Evolutionary conservation across 2,329 filamentous ascomycete genomes (phyloP).

Genomic region (Coniochaeta pulveracea): DNA sequence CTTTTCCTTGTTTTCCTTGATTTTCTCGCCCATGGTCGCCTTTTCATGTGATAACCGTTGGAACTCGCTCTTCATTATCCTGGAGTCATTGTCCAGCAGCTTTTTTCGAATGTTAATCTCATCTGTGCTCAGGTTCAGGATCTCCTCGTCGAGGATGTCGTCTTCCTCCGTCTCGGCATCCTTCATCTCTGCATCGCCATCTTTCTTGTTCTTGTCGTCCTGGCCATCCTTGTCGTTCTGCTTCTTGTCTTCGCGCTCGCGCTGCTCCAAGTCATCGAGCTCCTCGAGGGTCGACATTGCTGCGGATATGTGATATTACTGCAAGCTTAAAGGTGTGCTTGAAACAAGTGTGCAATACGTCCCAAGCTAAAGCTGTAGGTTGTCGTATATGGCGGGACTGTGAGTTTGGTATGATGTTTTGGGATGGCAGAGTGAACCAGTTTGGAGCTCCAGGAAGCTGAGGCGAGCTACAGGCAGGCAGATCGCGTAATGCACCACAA

Average conservation of each 20-base stretch:
- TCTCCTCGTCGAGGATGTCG: conserved; percentile 83
- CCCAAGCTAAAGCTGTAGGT: too few relatives aligned
- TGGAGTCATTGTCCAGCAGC: conserved; percentile 90
- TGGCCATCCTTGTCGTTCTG: conserved; percentile 40
- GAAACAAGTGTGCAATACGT: too few relatives aligned
- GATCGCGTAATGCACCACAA: conserved; percentile 9
- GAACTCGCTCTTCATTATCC: conserved; percentile 97
- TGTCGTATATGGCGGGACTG: too few relatives aligned
- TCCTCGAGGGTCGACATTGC: conserved; percentile 86
- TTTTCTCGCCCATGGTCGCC: conserved; percentile 92
- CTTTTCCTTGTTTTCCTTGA: conserved; percentile 98
- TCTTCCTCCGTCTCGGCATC: conserved; percentile 67
- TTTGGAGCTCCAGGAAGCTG: neutral
- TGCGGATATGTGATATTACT: conserved; percentile 3
- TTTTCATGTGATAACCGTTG: conserved; percentile 93
- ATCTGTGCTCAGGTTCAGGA: conserved; percentile 83
- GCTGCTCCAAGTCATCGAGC: conserved; percentile 78
- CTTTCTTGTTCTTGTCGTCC: conserved; percentile 41
- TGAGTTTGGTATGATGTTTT: too few relatives aligned
- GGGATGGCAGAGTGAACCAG: too few relatives aligned
- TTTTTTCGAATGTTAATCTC: conserved; percentile 87
- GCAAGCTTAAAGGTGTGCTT: conserved; percentile 5
- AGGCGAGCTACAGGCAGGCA: conserved; percentile 7
- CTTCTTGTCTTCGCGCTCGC: conserved; percentile 58
- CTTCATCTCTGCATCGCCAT: conserved; percentile 83